Evolutionary conservation across 2,329 filamentous ascomycete species (phyloP).

Genomic region (Thielaviopsis euricoi): DNA sequence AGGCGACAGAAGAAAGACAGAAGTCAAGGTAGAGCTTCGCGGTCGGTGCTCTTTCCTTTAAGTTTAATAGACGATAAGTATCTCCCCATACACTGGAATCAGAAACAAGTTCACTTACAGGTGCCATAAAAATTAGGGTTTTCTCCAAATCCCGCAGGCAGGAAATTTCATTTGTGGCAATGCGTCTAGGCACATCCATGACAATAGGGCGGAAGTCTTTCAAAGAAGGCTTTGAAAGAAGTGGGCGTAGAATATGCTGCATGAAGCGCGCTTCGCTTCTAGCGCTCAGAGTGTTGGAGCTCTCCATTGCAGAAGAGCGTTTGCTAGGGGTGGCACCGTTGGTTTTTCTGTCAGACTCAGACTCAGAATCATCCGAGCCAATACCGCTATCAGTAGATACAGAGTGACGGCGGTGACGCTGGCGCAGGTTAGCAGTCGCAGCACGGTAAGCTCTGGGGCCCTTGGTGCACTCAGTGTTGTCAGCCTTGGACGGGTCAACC

Average conservation of each 20-base stretch:
- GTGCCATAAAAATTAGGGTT: conserved; percentile 76
- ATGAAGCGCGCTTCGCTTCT: conserved; percentile 41
- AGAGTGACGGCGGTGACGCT: conserved; percentile 5
- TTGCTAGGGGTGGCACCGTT: not conserved
- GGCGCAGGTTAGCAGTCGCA: not conserved
- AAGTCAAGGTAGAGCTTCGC: conserved; percentile 65
- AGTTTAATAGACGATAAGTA: conserved; percentile 53
- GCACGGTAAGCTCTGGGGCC: conserved; percentile 28
- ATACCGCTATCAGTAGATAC: conserved; percentile 10
- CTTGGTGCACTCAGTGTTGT: conserved; percentile 22
- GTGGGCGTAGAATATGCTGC: conserved; percentile 61
- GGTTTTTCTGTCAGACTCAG: conserved; percentile 5
- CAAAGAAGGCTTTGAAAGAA: conserved; percentile 55
- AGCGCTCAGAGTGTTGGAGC: conserved; percentile 3
- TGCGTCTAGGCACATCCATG: conserved; percentile 60
- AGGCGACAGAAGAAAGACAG: conserved; percentile 77
- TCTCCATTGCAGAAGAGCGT: not conserved
- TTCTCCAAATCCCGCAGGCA: conserved; percentile 91
- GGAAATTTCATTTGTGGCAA: conserved; percentile 70
- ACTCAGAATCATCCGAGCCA: conserved; percentile 10
- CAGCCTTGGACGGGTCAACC: conserved; percentile 19
- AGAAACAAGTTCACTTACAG: conserved; percentile 59
- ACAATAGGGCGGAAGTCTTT: conserved; percentile 71
- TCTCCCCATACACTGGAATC: conserved; percentile 41
- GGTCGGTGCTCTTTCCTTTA: conserved; percentile 63